Base-by-base conservation (phyloP, 139 green algal genomes). In the Chlorella ohadii region DNA sequence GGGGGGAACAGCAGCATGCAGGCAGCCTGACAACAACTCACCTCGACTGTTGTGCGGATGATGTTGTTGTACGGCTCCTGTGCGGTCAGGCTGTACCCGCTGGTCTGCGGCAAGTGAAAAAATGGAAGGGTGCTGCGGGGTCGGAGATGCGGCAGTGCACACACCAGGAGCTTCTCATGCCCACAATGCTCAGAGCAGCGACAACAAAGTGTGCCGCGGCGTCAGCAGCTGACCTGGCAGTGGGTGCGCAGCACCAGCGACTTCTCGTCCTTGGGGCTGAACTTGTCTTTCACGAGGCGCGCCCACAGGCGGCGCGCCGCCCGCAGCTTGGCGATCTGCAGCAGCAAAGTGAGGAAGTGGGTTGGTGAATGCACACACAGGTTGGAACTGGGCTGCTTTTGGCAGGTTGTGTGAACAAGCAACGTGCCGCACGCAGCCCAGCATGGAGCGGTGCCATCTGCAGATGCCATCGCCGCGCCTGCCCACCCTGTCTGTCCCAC, bases 291-390 rank as follows among this genome's bases (percentile, higher is more conserved):
- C 2, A 95, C 81, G 28, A 95, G 82, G 11, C 82, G 88, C 9
- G 92, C 92, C 92, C 92, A 95, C 41, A 95, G 85, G 1, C 89
- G 85, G 7, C 92, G 65, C 9, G 90, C 92, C 39, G 92, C 92
- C 3, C 92, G 89, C 87, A 95, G 83, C 86, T 95, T 95, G 33
- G 92, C 92, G 0, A 89, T 70, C 65, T 84, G 79, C 47, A 12
- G n/a, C n/a, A 4, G 38, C 11, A 16, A 13, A 3, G 33, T 27
- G 11, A 47, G 11, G 39, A 36, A 61, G 44, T 11, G n/a, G n/a
- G n/a, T n/a, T n/a, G n/a, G n/a, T n/a, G n/a, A n/a, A n/a, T n/a
- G n/a, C n/a, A n/a, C n/a, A n/a, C n/a, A n/a, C n/a, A n/a, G n/a
- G n/a, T n/a, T n/a, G n/a, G n/a, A n/a, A n/a, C n/a, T n/a, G n/a